A percentile compares a stretch with the other conserved stretches of the same genome.
Conservation (phyloP, 2,329 filamentous ascomycete genomes). For the Stachybotrys elegans region DNA sequence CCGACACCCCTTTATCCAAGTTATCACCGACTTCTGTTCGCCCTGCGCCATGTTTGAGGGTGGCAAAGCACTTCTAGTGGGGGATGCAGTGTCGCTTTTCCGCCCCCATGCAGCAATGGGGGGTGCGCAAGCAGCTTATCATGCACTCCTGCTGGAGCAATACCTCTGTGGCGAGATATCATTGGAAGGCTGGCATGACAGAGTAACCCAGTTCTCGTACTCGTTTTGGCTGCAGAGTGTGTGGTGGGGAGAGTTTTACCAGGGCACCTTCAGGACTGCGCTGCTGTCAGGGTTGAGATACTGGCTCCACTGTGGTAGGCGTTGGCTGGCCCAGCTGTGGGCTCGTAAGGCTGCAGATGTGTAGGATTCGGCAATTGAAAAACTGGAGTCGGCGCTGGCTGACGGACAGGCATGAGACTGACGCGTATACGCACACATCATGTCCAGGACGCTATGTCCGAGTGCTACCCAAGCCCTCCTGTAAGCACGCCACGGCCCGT, state of each 20-base stretch:
- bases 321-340: background rate
- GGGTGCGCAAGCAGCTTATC: slow-evolving; percentile 8
- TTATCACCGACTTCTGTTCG: slow-evolving; percentile 13
- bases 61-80: slow-evolving; percentile 11
- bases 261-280: background rate
- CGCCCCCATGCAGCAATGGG: background rate
- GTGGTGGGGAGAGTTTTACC: slow-evolving; percentile 11
- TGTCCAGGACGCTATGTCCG: background rate
- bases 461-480: no score
- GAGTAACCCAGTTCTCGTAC: slow-evolving; percentile 6
- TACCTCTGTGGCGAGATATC: slow-evolving; percentile 7
- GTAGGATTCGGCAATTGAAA: no score
- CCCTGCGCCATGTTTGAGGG: slow-evolving; percentile 10
- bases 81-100: slow-evolving; percentile 9
- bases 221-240: slow-evolving; percentile 8
- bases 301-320: background rate
- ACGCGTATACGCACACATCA: background rate
- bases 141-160: slow-evolving; percentile 4
- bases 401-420: background rate
- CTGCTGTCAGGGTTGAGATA: background rate
- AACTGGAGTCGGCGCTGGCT: no score
- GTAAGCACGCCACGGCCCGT: no score
- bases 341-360: no score
- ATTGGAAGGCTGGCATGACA: background rate
- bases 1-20: slow-evolving; percentile 13